Evolutionary conservation across 1,139 yeast genomes (phyloP).

Genomic region (Blastobotrys illinoisensis): DNA sequence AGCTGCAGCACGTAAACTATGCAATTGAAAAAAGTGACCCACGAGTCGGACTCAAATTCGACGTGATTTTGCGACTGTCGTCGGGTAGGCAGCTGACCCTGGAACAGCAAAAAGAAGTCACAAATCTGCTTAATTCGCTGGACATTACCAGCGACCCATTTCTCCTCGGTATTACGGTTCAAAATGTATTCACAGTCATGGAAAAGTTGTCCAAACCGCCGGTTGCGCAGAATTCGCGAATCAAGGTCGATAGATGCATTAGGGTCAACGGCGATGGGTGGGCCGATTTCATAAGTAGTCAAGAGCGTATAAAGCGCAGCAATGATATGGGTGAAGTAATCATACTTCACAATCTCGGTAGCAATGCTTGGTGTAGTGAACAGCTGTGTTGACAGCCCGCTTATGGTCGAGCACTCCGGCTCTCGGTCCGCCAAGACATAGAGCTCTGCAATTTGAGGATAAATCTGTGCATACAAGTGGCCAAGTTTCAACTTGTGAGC

Average conservation of each 20-base stretch:
- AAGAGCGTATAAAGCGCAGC: slow-evolving; percentile 63
- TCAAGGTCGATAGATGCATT: slow-evolving; percentile 31
- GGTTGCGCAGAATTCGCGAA: slow-evolving; percentile 50
- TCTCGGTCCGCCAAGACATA: slow-evolving; percentile 70
- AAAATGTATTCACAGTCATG: slow-evolving; percentile 78
- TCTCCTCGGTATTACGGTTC: slow-evolving; percentile 58
- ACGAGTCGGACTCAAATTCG: slow-evolving; percentile 84
- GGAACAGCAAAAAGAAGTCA: slow-evolving; percentile 65
- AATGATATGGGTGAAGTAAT: slow-evolving; percentile 62
- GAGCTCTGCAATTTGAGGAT: slow-evolving; percentile 72
- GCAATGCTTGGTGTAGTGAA: slow-evolving; percentile 83
- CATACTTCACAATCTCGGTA: slow-evolving; percentile 60
- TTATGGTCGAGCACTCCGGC: slow-evolving; percentile 74
- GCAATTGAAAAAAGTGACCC: slow-evolving; percentile 75
- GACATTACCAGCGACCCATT: slow-evolving; percentile 31
- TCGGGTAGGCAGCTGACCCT: slow-evolving; percentile 69
- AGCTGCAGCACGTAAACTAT: slow-evolving; percentile 43
- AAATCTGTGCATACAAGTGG: slow-evolving; percentile 76
- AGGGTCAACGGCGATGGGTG: slow-evolving; percentile 43
- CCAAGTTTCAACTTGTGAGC: slow-evolving; percentile 57
- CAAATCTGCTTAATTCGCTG: slow-evolving; percentile 44
- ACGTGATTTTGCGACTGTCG: slow-evolving; percentile 81
- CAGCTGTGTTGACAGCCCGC: slow-evolving; percentile 73
- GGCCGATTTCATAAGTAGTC: slow-evolving; percentile 49
- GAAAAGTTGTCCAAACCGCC: slow-evolving; percentile 80